phyloP scores from a whole-genome alignment of 352 stramenopile species.

The Globisporangium emineosum region DNA sequence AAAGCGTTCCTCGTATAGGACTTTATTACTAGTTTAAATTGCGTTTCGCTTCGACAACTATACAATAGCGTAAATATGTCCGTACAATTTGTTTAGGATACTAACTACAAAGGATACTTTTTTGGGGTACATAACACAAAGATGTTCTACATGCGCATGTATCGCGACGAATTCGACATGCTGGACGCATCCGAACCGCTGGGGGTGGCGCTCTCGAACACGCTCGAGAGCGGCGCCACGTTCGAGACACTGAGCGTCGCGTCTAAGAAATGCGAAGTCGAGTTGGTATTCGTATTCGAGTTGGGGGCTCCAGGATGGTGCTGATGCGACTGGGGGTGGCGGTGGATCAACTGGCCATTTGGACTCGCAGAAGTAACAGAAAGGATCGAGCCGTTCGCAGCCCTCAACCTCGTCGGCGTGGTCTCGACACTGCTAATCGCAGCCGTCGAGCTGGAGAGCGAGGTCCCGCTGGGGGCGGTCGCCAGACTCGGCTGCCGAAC shows the following conservation, averaged over 20 bases:
- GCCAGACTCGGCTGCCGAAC: neutral
- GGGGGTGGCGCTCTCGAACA: neutral
- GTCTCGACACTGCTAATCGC: neutral
- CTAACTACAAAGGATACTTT: too few relatives aligned
- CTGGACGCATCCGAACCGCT: neutral
- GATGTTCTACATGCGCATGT: conserved; percentile 6
- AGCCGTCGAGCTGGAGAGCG: neutral
- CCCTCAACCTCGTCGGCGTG: neutral
- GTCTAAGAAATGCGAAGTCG: conserved; percentile 3
- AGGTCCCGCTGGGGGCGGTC: neutral
- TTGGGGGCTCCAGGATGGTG: neutral
- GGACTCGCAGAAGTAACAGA: neutral
- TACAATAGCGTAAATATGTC: too few relatives aligned
- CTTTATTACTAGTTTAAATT: too few relatives aligned
- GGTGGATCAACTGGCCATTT: neutral
- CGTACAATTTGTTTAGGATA: neutral
- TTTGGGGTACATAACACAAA: too few relatives aligned
- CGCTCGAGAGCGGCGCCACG: neutral
- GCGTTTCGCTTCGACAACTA: too few relatives aligned
- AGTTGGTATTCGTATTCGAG: neutral
- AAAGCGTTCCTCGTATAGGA: too few relatives aligned
- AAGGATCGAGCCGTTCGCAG: neutral
- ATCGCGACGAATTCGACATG: conserved; percentile 1
- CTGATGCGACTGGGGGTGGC: neutral
- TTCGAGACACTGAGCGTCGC: neutral